Base-by-base conservation (phyloP, 345 rosid species). In the Boechera retrofracta region DNA sequence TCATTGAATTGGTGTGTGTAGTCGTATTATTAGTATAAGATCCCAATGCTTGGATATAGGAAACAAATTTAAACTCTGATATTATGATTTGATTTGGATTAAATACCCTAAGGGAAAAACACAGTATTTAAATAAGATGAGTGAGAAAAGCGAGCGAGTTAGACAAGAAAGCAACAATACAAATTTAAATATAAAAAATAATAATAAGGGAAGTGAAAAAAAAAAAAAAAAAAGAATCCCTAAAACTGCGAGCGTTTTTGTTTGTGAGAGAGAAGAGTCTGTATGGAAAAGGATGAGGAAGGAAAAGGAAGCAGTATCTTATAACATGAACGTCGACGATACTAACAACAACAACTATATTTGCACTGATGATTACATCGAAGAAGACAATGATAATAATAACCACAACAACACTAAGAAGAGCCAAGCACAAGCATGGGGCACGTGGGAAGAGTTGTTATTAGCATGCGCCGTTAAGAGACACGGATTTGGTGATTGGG, bases 401-500 rank as follows among this genome's bases (percentile, higher is more conserved):
- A 41, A 24, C 8, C 54, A 57, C 3, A 41, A 24, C 8, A 60
- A 66, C 47, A 68, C 24, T 51, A 69, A 59, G 8, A 62, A 16
- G 18, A 41, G 18, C 47, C 72, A 60, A 66, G 68, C 79, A 51
- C 74, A 59, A 66, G 71, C 79, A 52, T 93, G 98, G 98, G 93
- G 98, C 66, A 83, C 94, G 76, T 85, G 73, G 72, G 94, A 89
- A 84, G 97, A 91, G 86, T 74, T 91, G 21, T 69, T 91, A 73
- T 77, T 91, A 3, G 92, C 92, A 36, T 87, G 82, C 72, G 98
- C 98, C 67, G 97, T 93, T 10, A 86, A 91, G 45, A 91, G 97
- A 49, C 93, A 93, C 74, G 97, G 98, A 53, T 80, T 77, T 69
- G 51, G 78, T 69, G 83, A 83, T 78, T 92, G 98, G 98, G 93